Conservation (phyloP, 192 early-diverging fungal genomes). For the Bifiguratus adelaidae region DNA sequence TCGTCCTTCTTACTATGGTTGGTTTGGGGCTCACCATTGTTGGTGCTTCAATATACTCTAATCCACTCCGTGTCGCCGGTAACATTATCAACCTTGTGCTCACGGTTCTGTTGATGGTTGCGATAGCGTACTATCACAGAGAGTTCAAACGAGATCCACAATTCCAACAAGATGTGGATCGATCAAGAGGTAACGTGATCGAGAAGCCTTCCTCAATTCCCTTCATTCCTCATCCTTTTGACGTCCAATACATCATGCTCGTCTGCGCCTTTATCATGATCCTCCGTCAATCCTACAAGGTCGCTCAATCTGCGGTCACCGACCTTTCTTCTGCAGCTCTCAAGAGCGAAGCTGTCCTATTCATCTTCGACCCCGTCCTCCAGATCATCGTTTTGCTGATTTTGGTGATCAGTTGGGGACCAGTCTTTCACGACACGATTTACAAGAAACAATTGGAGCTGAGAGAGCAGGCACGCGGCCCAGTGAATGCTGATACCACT, state of each 20-base stretch:
- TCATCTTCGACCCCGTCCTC: conserved; percentile 1
- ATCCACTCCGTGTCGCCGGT: not conserved
- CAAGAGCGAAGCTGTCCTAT: not conserved
- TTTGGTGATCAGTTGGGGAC: not conserved
- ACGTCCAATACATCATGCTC: not conserved
- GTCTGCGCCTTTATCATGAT: not conserved
- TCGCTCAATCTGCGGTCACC: conserved; percentile 1
- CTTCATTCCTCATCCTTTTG: not conserved
- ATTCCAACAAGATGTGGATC: too few species aligned
- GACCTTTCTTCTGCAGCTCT: not conserved
- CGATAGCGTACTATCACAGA: not conserved
- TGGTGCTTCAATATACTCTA: not conserved
- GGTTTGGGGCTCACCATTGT: not conserved
- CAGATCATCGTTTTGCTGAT: not conserved
- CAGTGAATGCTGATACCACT: too few species aligned
- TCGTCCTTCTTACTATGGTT: not conserved
- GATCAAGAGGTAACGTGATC: too few species aligned
- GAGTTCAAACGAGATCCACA: not conserved
- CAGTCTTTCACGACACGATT: conserved; percentile 1
- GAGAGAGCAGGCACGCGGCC: too few species aligned
- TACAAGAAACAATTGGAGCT: too few species aligned
- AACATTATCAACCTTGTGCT: not conserved
- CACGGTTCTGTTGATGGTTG: not conserved
- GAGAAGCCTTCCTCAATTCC: not conserved
- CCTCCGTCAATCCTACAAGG: conserved; percentile 1